These are phyloP conservation scores for Cercophora newfieldiana DNA, from an alignment of 495 filamentous ascomycete genomes.

Conservation along the genomic window DNA sequence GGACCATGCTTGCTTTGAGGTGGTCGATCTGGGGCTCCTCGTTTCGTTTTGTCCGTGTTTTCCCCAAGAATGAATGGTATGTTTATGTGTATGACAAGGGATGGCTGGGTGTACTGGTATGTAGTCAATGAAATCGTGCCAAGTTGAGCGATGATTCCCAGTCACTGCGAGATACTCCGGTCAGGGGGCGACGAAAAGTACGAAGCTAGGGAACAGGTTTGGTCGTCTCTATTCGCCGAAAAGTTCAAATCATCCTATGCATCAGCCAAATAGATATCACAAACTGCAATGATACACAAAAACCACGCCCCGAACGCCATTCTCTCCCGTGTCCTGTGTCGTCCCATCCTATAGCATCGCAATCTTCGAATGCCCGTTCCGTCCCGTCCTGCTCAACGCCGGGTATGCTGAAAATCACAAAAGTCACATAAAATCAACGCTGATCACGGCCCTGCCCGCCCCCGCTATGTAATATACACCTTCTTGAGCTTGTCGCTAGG, in stretches of 20 bases:
- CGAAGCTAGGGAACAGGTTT: too few relatives aligned
- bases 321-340: background rate
- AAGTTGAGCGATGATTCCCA: too few relatives aligned
- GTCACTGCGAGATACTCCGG: too few relatives aligned
- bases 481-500: constrained; percentile 67
- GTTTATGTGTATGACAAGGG: too few relatives aligned
- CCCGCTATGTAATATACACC: constrained; percentile 69
- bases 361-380: background rate
- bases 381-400: background rate
- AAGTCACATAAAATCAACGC: background rate
- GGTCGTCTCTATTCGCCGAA: too few relatives aligned
- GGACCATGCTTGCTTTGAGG: too few relatives aligned
- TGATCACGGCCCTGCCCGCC: background rate
- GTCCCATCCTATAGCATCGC: background rate
- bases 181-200: too few relatives aligned
- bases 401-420: background rate
- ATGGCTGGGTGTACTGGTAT: too few relatives aligned
- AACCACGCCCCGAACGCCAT: background rate
- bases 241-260: background rate
- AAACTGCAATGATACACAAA: background rate
- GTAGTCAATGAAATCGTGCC: too few relatives aligned
- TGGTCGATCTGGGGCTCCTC: too few relatives aligned
- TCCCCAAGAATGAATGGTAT: too few relatives aligned
- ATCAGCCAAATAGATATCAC: background rate
- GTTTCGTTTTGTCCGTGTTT: too few relatives aligned